Percentiles rank a stretch among this genome's conserved stretches.
Evolutionary conservation across 441 rosid genomes (phyloP).

Genomic region (Populus hybrid): DNA sequence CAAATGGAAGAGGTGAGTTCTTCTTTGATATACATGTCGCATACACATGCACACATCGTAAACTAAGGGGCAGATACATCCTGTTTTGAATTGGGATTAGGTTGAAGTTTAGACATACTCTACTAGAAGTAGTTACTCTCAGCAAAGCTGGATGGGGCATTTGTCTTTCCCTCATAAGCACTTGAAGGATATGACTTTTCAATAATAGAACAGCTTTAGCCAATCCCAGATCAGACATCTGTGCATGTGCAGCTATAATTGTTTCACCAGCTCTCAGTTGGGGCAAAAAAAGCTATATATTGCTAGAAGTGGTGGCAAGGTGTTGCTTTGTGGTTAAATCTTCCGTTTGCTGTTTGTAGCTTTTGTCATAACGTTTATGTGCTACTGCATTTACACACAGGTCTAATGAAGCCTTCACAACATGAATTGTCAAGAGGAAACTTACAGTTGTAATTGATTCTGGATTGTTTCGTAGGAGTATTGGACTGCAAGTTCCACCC

Average conservation of each 20-base stretch:
- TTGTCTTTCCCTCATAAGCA: background rate
- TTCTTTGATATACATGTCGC: background rate
- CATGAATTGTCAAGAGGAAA: too few relatives aligned
- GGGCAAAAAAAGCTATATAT: background rate
- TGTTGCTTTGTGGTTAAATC: background rate
- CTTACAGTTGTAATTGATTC: background rate
- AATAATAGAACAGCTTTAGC: background rate
- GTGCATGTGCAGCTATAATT: too few relatives aligned
- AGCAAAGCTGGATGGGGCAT: background rate
- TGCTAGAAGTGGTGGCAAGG: too few relatives aligned
- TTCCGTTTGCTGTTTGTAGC: background rate
- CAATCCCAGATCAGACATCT: background rate
- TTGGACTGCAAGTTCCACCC: constrained; percentile 77
- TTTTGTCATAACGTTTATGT: too few relatives aligned
- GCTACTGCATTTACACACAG: too few relatives aligned
- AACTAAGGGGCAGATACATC: background rate
- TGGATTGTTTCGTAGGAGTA: constrained; percentile 39
- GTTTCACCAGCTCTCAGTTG: background rate
- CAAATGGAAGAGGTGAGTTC: constrained; percentile 67
- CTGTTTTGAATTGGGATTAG: background rate
- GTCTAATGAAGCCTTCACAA: too few relatives aligned
- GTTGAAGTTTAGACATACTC: background rate
- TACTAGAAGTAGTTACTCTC: background rate
- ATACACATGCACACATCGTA: background rate
- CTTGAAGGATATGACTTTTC: background rate